Evolutionary conservation across 2,329 filamentous ascomycete genomes (phyloP).

Genomic region (Colletotrichum acutatum): DNA sequence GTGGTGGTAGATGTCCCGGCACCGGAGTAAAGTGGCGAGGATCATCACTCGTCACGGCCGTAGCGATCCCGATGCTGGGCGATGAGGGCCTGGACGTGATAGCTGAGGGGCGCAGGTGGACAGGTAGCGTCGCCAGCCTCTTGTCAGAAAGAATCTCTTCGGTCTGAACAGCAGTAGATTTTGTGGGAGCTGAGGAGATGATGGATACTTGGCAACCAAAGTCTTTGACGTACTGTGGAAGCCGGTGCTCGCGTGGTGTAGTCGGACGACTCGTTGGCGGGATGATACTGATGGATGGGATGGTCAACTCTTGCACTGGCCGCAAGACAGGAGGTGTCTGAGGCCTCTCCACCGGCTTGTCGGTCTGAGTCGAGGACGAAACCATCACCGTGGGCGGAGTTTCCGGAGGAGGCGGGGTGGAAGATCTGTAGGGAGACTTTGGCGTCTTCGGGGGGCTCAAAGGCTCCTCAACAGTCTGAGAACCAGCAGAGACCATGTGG

Average conservation of each 20-base stretch:
- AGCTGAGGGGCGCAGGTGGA: constrained; percentile 82
- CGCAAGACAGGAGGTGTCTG: constrained; percentile 25
- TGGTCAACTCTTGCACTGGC: constrained; percentile 55
- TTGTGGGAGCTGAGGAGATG: constrained; percentile 60
- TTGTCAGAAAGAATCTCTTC: constrained; percentile 89
- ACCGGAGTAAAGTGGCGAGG: constrained; percentile 59
- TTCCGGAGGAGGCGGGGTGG: constrained; percentile 53
- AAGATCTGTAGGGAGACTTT: constrained; percentile 57
- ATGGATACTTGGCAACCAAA: constrained; percentile 82
- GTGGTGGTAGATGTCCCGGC: constrained; percentile 65
- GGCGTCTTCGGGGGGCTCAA: constrained; percentile 75
- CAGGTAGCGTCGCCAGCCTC: constrained; percentile 78
- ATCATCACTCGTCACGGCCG: constrained; percentile 47
- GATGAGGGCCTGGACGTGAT: constrained; percentile 72
- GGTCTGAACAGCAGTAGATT: constrained; percentile 76
- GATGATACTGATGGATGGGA: constrained; percentile 92
- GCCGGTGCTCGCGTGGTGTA: constrained; percentile 77
- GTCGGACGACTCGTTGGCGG: constrained; percentile 87
- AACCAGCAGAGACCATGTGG: constrained; percentile 72
- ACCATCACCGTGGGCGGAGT: constrained; percentile 53
- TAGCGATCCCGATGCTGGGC: constrained; percentile 54
- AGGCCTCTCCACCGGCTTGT: constrained; percentile 42
- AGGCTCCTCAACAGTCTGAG: constrained; percentile 71
- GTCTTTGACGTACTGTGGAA: constrained; percentile 86
- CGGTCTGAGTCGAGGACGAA: constrained; percentile 73